Evolutionary conservation across 2,329 filamentous ascomycete genomes (phyloP), one percentile per base, ranked within the genome.

Genomic region (Paracorniculantispora psalliotae): DNA sequence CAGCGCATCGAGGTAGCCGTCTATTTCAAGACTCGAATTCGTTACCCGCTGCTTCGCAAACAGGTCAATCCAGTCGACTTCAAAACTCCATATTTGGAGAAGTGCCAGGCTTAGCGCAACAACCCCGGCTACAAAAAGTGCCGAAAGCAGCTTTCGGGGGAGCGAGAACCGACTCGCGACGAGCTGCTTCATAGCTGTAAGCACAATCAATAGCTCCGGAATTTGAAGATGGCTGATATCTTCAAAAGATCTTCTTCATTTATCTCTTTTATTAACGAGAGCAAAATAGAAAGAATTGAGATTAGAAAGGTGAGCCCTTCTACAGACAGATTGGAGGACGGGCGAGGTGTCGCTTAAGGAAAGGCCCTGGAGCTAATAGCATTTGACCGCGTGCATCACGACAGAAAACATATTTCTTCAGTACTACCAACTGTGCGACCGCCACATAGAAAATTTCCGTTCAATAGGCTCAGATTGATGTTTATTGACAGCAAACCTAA

Each of bases 151-250:
- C 39, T 21, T 57, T 44, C 47, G 15, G 7, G 55, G 37, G 7
- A 51, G 10, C 25, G 33, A 57, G 28, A 57, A 57, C 19, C 25
- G 37, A 19, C 55, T 51, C 26, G 55, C 55, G 8, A 35, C 28
- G 12, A 57, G 47, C 37, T 51, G 46, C n/a, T 17, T 35, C 54
- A 57, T 57, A n/a, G 52, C 52, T 9, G 26, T 28, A 6, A 25
- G 13, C 26, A 30, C 52, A 46, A 19, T 19, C 41, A 35, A 49
- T 26, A 47, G 44, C n/a, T 21, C 13, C 25, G 4, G 19, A n/a
- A 25, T 13, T 25, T 17, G 9, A n/a, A n/a, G n/a, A n/a, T n/a
- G n/a, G n/a, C n/a, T n/a, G n/a, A n/a, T n/a, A n/a, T n/a, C n/a
- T n/a, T n/a, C n/a, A n/a, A n/a, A n/a, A n/a, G n/a, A n/a, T n/a